A percentile compares a stretch with the other conserved stretches of the same genome.
phyloP scores from a whole-genome alignment of 768 basidiomycete species.

The Pisolithus microcarpus region DNA sequence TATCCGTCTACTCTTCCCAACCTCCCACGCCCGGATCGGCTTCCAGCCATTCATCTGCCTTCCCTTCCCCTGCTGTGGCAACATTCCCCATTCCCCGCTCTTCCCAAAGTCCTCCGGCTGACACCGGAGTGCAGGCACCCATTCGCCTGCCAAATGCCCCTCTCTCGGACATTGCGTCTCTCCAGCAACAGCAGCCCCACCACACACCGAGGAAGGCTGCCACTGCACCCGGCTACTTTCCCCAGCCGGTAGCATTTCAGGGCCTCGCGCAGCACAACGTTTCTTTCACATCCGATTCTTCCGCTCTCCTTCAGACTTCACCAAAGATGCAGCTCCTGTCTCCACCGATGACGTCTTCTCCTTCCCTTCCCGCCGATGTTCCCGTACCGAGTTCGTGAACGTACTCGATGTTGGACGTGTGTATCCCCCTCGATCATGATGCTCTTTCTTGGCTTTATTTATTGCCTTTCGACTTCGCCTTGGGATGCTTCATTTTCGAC shows the following conservation, averaged over 20 bases:
- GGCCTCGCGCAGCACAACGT: constrained; percentile 23
- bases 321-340: constrained; percentile 21
- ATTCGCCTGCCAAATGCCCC: constrained; percentile 73
- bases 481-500: constrained; percentile 4
- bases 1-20: constrained; percentile 27
- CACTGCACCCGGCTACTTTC: constrained; percentile 28
- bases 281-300: constrained; percentile 22
- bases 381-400: constrained; percentile 13
- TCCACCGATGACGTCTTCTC: constrained; percentile 20
- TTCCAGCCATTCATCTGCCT: constrained; percentile 56
- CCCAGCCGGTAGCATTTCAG: constrained; percentile 22
- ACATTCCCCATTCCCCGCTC: constrained; percentile 58
- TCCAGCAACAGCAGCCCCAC: constrained; percentile 27
- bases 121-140: constrained; percentile 36
- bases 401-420: neutral
- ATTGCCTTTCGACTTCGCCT: constrained; percentile 20
- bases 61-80: constrained; percentile 54
- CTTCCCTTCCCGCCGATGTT: constrained; percentile 15
- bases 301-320: constrained; percentile 20
- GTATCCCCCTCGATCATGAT: neutral
- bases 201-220: constrained; percentile 27
- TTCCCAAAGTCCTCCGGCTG: constrained; percentile 41
- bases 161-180: constrained; percentile 59
- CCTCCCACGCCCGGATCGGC: constrained; percentile 35
- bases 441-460: constrained; percentile 22